phyloP scores from a whole-genome alignment of 495 filamentous ascomycete genomes.

The Aspergillus haitiensis region DNA sequence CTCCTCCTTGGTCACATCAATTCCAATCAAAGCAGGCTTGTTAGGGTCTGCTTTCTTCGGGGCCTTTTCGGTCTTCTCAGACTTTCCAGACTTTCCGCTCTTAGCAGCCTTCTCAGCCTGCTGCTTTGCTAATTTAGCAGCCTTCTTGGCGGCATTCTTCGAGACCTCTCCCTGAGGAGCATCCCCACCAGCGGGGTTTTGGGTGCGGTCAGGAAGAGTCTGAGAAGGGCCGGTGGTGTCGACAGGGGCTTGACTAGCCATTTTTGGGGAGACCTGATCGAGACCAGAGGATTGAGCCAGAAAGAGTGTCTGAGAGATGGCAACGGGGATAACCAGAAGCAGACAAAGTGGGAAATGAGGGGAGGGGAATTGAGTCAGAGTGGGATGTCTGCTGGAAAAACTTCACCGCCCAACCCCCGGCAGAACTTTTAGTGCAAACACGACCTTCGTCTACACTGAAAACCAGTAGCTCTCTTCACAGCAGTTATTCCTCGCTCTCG shows the following conservation, averaged over 20 bases:
- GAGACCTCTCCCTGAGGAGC: constrained; percentile 51
- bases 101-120: constrained; percentile 59
- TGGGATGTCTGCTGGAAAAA: constrained; percentile 42
- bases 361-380: constrained; percentile 33
- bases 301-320: constrained; percentile 17
- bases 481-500: constrained; percentile 26
- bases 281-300: constrained; percentile 21
- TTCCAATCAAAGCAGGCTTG: constrained; percentile 73
- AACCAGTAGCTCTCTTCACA: constrained; percentile 32
- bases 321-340: constrained; percentile 18
- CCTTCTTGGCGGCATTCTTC: constrained; percentile 73
- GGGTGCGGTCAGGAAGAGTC: constrained; percentile 43
- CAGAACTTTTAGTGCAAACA: constrained; percentile 50
- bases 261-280: constrained; percentile 32
- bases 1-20: constrained; percentile 77
- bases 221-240: constrained; percentile 34
- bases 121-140: constrained; percentile 63
- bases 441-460: constrained; percentile 17
- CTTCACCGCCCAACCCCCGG: constrained; percentile 44
- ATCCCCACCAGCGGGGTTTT: constrained; percentile 43
- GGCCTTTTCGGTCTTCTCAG: constrained; percentile 42
- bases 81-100: constrained; percentile 35
- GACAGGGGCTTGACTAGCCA: constrained; percentile 42
- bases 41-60: constrained; percentile 53
- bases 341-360: constrained; percentile 19